These are phyloP conservation scores for Kalaharituber pfeilii DNA, from an alignment of 2,329 filamentous ascomycete species.

Conservation along the genomic window DNA sequence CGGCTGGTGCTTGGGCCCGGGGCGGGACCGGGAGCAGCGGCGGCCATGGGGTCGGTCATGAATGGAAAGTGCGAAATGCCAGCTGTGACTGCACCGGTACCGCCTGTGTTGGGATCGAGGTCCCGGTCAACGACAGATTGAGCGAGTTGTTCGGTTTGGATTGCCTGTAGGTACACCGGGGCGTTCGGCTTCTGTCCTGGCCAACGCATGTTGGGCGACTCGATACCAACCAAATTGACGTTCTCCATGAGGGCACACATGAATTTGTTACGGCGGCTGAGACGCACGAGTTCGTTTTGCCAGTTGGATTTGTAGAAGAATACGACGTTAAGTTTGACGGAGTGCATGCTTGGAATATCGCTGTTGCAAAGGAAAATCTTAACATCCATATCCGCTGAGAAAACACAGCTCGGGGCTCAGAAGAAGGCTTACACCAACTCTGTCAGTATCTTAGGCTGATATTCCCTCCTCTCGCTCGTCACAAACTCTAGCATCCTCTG, in stretches of 20 bases:
- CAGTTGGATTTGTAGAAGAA: slow-evolving; percentile 89
- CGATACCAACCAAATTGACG: slow-evolving; percentile 68
- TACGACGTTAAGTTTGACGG: slow-evolving; percentile 74
- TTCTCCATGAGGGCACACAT: slow-evolving; percentile 78
- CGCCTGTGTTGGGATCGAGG: not conserved
- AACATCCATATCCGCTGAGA: not conserved
- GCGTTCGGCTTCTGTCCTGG: slow-evolving; percentile 50
- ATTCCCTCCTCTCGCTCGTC: slow-evolving; percentile 70
- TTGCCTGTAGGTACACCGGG: slow-evolving; percentile 45
- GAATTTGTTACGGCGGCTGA: slow-evolving; percentile 85
- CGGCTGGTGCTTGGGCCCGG: not conserved
- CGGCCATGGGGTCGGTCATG: not conserved
- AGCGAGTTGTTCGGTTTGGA: not conserved
- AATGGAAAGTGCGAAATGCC: not conserved
- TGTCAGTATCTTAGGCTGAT: slow-evolving; percentile 68
- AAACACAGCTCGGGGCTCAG: not conserved
- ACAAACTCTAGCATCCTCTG: slow-evolving; percentile 70
- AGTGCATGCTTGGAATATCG: slow-evolving; percentile 59
- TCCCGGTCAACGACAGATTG: not conserved
- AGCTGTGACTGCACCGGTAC: not conserved
- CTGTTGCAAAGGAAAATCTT: slow-evolving; percentile 1
- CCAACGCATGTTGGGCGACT: slow-evolving; percentile 59
- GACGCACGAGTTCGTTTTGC: slow-evolving; percentile 82
- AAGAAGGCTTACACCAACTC: slow-evolving; percentile 45
- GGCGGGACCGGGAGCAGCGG: not conserved